These are phyloP conservation scores for Aphanomyces euteiches DNA, from an alignment of 352 stramenopile genomes.

Conservation along the genomic window DNA sequence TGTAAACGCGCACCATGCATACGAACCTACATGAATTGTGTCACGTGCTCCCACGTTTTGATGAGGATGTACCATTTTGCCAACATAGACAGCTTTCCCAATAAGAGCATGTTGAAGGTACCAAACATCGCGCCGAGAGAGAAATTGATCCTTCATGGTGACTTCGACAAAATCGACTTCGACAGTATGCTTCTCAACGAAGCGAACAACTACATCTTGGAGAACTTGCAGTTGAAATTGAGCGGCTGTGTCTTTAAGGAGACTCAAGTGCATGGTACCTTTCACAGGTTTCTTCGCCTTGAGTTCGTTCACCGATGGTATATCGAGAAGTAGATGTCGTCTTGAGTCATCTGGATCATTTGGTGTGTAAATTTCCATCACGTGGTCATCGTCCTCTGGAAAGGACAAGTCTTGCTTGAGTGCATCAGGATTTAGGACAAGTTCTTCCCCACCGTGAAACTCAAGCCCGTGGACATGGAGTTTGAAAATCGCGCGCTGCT, in stretches of 20 bases:
- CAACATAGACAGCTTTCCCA: constrained; percentile 66
- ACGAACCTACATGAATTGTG: constrained; percentile 37
- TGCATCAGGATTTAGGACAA: constrained; percentile 75
- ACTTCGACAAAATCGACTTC: constrained; percentile 87
- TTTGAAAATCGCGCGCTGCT: constrained; percentile 39
- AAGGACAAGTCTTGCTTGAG: constrained; percentile 74
- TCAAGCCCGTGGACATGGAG: constrained; percentile 66
- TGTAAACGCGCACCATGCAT: constrained; percentile 74
- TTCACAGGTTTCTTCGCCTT: constrained; percentile 56
- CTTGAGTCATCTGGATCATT: constrained; percentile 37
- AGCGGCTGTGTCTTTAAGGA: constrained; percentile 74
- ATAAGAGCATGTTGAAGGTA: constrained; percentile 71
- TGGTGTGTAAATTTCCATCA: constrained; percentile 78
- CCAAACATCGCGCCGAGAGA: constrained; percentile 89
- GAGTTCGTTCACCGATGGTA: constrained; percentile 44
- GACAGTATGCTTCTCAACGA: constrained; percentile 70
- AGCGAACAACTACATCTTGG: constrained; percentile 78
- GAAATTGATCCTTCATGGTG: constrained; percentile 89
- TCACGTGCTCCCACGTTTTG: neutral
- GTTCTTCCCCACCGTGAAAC: constrained; percentile 75
- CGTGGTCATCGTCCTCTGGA: constrained; percentile 55
- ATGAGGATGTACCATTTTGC: constrained; percentile 41
- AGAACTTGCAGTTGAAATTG: constrained; percentile 70
- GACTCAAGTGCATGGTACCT: constrained; percentile 74
- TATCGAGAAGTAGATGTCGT: constrained; percentile 72